These are phyloP conservation scores for Bryoerythrophyllum caledonicum DNA, from an alignment of 225 moss, liverwort and hornwort species.

Conservation along the genomic window DNA sequence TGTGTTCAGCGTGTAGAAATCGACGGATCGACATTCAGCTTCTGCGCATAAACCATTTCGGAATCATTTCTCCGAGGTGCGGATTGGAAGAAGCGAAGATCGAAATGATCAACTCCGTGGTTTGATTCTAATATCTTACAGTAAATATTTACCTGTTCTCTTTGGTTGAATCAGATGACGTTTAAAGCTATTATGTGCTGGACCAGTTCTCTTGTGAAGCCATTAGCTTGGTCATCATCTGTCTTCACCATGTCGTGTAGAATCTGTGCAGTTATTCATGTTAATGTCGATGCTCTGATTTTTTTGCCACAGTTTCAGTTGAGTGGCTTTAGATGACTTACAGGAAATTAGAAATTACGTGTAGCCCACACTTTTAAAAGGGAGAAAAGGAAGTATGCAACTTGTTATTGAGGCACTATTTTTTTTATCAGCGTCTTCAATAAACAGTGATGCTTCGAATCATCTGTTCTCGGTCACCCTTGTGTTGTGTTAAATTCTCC, in stretches of 20 bases:
- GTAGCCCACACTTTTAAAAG: no score
- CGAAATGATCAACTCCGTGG: not conserved
- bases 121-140: not conserved
- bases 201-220: not conserved
- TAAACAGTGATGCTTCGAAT: constrained; percentile 4
- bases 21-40: not conserved
- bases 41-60: constrained; percentile 23
- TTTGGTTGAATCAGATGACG: constrained; percentile 24
- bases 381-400: constrained; percentile 5
- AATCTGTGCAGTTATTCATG: not conserved
- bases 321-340: no score
- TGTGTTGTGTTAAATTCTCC: not conserved
- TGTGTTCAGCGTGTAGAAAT: constrained; percentile 1
- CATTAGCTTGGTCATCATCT: constrained; percentile 28
- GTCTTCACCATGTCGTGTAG: not conserved
- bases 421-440: constrained; percentile 16
- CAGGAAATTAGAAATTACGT: no score
- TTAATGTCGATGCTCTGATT: not conserved
- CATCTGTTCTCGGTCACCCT: not conserved
- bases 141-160: not conserved
- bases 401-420: constrained; percentile 18
- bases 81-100: constrained; percentile 20
- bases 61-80: constrained; percentile 51
- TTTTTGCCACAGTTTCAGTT: no score
- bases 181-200: constrained; percentile 20